Base-by-base conservation (phyloP, 2,329 filamentous ascomycete species). In the Fusarium euwallaceae region DNA sequence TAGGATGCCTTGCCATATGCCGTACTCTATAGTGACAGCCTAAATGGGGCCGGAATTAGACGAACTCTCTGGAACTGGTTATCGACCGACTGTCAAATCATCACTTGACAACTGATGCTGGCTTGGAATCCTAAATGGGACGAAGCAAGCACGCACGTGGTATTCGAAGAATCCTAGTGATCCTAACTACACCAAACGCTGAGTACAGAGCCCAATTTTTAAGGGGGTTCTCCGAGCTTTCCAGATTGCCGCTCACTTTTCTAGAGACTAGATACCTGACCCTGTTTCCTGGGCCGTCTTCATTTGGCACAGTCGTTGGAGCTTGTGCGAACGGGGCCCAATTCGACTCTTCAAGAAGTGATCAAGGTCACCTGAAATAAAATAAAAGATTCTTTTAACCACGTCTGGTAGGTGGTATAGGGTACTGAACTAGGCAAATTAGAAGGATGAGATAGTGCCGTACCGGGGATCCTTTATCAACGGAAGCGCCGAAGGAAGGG, bases 181-280 rank as follows among this genome's bases (percentile, higher is more conserved):
- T 6, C 22, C 8, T 6, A 11, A 9, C 22, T 48, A 17, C 14
- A 48, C 45, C 14, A 5, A 24, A 9, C 8, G 5, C 22, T 1
- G 4, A 27, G 3, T 16, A 2, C 0, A 4, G 14, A 10, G 11
- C 4, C 22, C 14, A 3, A 17, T 17, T 10, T 11, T 0, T 24
- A 17, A 16, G 6, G 14, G 2, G 8, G 1, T 4, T 22, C 12
- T 9, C 20, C 3, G 16, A 14, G 0, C 2, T 14, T 45, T 22
- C 8, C 4, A 6, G 4, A 24, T 16, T 45, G 4, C 20, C 6
- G 5, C 12, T 16, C 2, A 2, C 20, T 22, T 22, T 22, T 16
- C n/a, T 6, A 11, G 2, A 41, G n/a, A 11, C 39, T 10, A n/a
- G 17, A 41, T 1, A 41, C 17, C 5, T 41, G 4, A 20, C 9